Percentiles rank a stretch among this genome's conserved stretches.
Evolutionary conservation across 805 yeast genomes (phyloP).

Genomic region (Millerozyma miso): DNA sequence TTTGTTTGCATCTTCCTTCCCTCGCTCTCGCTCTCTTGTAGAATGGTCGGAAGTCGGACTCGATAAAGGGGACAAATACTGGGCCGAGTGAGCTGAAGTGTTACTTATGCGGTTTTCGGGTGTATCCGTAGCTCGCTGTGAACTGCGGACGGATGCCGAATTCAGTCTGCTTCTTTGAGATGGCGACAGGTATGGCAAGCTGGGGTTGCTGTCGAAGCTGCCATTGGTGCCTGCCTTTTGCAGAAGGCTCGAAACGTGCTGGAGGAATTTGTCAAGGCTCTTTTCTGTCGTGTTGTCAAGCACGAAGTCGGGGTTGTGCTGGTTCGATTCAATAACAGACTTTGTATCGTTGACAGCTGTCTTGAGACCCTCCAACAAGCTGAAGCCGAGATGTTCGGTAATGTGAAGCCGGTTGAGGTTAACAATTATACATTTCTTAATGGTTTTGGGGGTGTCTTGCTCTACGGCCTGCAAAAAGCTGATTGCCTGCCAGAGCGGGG

Average conservation of each 20-base stretch:
- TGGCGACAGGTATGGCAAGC: background rate
- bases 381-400: conserved; percentile 24
- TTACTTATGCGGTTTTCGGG: background rate
- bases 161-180: conserved; percentile 3
- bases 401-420: conserved; percentile 46
- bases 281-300: conserved; percentile 28
- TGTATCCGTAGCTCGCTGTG: conserved; percentile 1
- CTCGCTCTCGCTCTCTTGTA: conserved; percentile 5
- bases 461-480: conserved; percentile 51
- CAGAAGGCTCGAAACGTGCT: conserved; percentile 18
- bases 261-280: conserved; percentile 28
- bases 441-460: conserved; percentile 46
- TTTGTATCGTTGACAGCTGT: conserved; percentile 32
- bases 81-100: conserved; percentile 9
- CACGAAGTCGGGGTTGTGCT: conserved; percentile 23
- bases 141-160: background rate
- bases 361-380: conserved; percentile 27
- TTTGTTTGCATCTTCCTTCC: conserved; percentile 15
- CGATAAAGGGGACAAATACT: background rate
- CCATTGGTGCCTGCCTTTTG: conserved; percentile 14
- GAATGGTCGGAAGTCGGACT: background rate
- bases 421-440: conserved; percentile 50
- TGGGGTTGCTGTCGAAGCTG: background rate
- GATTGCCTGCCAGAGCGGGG: conserved; percentile 54
- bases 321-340: conserved; percentile 17